A percentile compares a stretch with the other conserved stretches of the same genome.
phyloP scores from a whole-genome alignment of 2,329 filamentous ascomycete species.

The Mycogone perniciosa region DNA sequence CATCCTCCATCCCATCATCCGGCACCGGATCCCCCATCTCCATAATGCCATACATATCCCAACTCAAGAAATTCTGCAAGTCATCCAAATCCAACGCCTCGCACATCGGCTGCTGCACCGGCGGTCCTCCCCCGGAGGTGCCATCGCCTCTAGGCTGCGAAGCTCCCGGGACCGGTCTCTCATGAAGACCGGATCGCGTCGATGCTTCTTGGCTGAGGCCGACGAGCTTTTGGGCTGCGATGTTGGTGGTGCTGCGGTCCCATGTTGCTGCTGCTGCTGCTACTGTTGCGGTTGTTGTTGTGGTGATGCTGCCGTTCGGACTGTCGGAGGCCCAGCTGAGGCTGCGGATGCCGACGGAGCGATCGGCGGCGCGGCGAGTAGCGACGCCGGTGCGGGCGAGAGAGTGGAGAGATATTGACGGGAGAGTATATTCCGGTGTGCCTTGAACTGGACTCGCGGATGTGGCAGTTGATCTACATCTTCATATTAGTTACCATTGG shows the following conservation, averaged over 20 bases:
- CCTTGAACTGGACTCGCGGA: slow-evolving; percentile 12
- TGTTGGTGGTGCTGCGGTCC: slow-evolving; percentile 19
- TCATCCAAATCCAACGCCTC: slow-evolving; percentile 33
- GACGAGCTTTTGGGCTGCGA: slow-evolving; percentile 22
- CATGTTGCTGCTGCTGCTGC: slow-evolving; percentile 14
- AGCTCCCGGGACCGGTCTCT: slow-evolving; percentile 25
- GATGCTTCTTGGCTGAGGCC: slow-evolving; percentile 20
- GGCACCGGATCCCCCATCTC: slow-evolving; percentile 33
- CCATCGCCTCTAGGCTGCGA: neutral
- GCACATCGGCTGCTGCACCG: slow-evolving; percentile 24
- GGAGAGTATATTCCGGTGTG: slow-evolving; percentile 17
- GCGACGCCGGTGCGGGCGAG: slow-evolving; percentile 16
- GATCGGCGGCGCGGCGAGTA: slow-evolving; percentile 11
- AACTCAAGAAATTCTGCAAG: slow-evolving; percentile 33
- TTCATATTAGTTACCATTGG: neutral
- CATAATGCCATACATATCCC: slow-evolving; percentile 37
- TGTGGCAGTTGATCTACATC: slow-evolving; percentile 13
- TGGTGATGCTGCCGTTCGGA: slow-evolving; percentile 8
- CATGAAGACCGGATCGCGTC: slow-evolving; percentile 28
- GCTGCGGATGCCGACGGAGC: slow-evolving; percentile 11
- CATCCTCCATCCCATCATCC: slow-evolving; percentile 30
- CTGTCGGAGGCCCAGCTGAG: slow-evolving; percentile 19
- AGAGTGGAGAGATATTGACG: slow-evolving; percentile 20
- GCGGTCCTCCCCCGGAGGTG: neutral
- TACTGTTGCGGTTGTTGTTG: neutral